phyloP scores from a whole-genome alignment of 2,329 filamentous ascomycete species.

The Penicillium brasilianum region DNA sequence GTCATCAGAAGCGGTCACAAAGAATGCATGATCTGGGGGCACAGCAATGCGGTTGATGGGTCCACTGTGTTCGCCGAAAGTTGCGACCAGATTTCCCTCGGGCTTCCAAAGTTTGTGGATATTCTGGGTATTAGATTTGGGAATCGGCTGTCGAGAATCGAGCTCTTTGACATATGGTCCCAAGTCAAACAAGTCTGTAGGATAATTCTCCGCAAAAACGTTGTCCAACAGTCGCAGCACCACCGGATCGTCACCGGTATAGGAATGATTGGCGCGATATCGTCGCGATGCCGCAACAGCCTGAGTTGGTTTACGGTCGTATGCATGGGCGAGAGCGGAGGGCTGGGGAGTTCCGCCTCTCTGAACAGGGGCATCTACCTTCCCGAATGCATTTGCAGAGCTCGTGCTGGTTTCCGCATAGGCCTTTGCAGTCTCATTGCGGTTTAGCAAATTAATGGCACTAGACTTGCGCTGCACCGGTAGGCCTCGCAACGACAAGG shows the following conservation, averaged over 20 bases:
- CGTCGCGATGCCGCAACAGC: constrained; percentile 42
- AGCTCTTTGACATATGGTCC: constrained; percentile 79
- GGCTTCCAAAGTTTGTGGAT: constrained; percentile 76
- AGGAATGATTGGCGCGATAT: constrained; percentile 75
- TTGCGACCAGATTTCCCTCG: constrained; percentile 80
- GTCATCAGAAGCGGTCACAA: constrained; percentile 91
- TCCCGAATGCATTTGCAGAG: constrained; percentile 68
- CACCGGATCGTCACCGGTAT: constrained; percentile 74
- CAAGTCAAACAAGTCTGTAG: constrained; percentile 66
- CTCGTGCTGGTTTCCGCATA: constrained; percentile 68
- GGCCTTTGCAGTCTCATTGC: constrained; percentile 63
- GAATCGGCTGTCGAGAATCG: constrained; percentile 58
- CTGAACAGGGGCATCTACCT: constrained; percentile 60
- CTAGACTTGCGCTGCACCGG: constrained; percentile 54
- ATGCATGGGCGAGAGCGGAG: constrained; percentile 45
- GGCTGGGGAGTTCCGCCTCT: constrained; percentile 41
- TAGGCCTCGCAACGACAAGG: constrained; percentile 35
- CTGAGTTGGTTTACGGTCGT: constrained; percentile 35
- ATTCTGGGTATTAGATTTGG: constrained; percentile 59
- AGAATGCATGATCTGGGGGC: constrained; percentile 91
- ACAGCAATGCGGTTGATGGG: constrained; percentile 80
- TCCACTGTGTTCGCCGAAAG: constrained; percentile 84
- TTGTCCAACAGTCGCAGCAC: constrained; percentile 73
- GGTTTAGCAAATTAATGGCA: constrained; percentile 65
- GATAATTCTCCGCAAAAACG: constrained; percentile 74